Conservation (phyloP, 305 asterid species). For the Rubia peregrina region DNA sequence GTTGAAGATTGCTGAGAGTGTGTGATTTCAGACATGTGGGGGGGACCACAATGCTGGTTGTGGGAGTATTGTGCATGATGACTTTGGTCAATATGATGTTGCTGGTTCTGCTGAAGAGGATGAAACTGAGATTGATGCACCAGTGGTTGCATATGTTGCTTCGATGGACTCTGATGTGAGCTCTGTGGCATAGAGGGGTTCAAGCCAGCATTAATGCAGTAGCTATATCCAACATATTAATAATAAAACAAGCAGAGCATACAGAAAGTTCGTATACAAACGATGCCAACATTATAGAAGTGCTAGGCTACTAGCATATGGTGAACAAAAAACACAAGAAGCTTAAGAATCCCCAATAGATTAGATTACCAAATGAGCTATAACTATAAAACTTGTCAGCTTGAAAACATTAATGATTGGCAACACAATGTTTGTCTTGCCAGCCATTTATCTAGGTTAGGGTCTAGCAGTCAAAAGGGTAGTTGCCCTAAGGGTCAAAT, state of each 20-base stretch:
- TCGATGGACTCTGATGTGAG: constrained; percentile 47
- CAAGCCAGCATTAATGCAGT: constrained; percentile 7
- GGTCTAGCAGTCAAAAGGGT: not conserved
- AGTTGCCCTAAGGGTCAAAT: not conserved
- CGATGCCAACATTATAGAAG: not conserved
- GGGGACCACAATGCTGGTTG: constrained; percentile 63
- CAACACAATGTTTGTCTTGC: not conserved
- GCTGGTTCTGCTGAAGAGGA: constrained; percentile 54
- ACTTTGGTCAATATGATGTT: constrained; percentile 54
- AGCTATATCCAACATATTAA: not conserved
- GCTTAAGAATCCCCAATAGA: not conserved
- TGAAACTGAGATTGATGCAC: constrained; percentile 62
- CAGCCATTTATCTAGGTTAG: not conserved
- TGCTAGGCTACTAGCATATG: not conserved
- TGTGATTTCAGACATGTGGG: constrained; percentile 65
- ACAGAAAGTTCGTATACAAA: not conserved
- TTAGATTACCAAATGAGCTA: not conserved
- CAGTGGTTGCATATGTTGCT: constrained; percentile 60
- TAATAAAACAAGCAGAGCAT: not conserved
- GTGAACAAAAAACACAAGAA: not conserved
- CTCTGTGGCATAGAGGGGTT: constrained; percentile 28
- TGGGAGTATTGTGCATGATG: constrained; percentile 59
- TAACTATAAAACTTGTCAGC: not conserved
- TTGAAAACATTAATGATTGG: not conserved
- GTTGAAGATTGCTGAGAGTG: constrained; percentile 61